Conservation (phyloP, 139 green algal species). For the Chlamydomonas incerta region DNA sequence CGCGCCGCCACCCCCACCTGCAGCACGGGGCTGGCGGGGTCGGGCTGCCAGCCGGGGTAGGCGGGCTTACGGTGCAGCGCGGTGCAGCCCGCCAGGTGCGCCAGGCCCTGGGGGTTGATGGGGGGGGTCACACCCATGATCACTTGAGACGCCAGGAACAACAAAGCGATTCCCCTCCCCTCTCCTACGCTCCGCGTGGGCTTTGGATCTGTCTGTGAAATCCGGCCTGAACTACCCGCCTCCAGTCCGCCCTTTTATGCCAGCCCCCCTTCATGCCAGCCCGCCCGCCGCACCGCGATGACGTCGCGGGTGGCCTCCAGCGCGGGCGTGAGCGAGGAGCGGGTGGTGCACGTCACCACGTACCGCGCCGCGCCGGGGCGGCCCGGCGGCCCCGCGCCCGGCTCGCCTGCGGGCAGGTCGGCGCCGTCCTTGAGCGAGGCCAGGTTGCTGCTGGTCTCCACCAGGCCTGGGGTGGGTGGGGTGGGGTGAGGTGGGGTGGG, state of each 20-base stretch:
- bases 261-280: too few species aligned
- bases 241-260: too few species aligned
- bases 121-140: too few species aligned
- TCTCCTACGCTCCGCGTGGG: too few species aligned
- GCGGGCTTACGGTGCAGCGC: conserved; percentile 53
- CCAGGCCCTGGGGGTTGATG: not conserved
- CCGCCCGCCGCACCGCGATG: conserved; percentile 44
- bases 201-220: too few species aligned
- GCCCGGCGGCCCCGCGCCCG: too few species aligned
- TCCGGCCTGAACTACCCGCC: not conserved
- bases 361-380: conserved; percentile 40
- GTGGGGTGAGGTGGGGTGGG: not conserved
- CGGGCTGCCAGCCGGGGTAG: conserved; percentile 83
- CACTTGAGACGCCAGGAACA: too few species aligned
- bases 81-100: conserved; percentile 21
- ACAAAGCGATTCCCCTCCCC: too few species aligned
- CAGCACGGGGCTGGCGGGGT: conserved; percentile 62
- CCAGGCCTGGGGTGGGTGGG: conserved; percentile 55
- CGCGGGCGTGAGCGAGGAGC: conserved; percentile 65
- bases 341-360: conserved; percentile 58
- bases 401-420: too few species aligned
- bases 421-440: conserved; percentile 50
- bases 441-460: conserved; percentile 85
- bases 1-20: conserved; percentile 21
- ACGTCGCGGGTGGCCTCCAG: conserved; percentile 67